phyloP scores from a whole-genome alignment of 257 asterid genomes.

The Salvia rosmarinus region DNA sequence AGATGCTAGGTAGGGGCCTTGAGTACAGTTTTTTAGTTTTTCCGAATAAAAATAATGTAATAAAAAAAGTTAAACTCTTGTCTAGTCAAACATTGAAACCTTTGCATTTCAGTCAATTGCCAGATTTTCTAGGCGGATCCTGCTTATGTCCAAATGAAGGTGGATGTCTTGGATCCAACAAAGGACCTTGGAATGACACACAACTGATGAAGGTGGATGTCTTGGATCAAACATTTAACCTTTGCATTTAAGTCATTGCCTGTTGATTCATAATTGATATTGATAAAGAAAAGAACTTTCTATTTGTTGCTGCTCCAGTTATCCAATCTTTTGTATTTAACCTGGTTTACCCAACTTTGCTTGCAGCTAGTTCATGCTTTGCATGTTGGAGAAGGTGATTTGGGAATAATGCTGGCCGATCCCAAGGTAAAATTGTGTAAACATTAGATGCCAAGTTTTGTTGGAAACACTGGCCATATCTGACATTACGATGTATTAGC shows the following conservation, averaged over 20 bases:
- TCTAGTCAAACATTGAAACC: conserved; percentile 26
- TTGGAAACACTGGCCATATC: not conserved
- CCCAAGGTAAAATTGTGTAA: conserved; percentile 46
- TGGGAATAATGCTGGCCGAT: conserved; percentile 52
- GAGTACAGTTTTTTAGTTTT: not conserved
- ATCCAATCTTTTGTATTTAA: conserved; percentile 32
- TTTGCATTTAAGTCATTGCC: too few species aligned
- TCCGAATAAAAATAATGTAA: not conserved
- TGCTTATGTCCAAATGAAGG: conserved; percentile 82
- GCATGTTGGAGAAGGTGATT: conserved; percentile 56
- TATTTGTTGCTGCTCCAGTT: conserved; percentile 31
- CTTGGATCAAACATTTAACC: too few species aligned
- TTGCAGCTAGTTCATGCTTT: conserved; percentile 79
- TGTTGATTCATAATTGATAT: conserved; percentile 23
- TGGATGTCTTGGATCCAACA: conserved; percentile 89
- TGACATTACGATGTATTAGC: not conserved
- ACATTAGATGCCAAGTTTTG: not conserved
- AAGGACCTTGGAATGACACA: conserved; percentile 92
- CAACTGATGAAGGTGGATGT: conserved; percentile 74
- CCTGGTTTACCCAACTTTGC: conserved; percentile 42
- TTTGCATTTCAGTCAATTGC: conserved; percentile 70
- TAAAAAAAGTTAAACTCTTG: conserved; percentile 20
- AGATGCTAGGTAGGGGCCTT: conserved; percentile 66
- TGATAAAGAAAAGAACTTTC: conserved; percentile 22
- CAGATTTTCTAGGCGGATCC: conserved; percentile 95